Conservation (phyloP, 2,329 filamentous ascomycete genomes). For the Colletotrichum sp. region DNA sequence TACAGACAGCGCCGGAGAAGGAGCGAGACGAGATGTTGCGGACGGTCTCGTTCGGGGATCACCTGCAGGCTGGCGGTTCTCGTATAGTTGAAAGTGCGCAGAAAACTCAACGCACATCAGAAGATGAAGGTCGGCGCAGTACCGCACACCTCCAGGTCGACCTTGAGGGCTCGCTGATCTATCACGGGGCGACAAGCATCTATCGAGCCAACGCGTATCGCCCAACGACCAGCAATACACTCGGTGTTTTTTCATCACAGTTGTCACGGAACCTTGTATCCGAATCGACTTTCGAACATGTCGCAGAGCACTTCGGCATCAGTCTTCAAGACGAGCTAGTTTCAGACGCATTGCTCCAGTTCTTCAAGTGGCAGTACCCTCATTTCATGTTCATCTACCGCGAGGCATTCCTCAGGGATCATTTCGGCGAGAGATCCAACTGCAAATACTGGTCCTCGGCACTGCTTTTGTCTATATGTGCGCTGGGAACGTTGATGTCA, state of each 20-base stretch:
- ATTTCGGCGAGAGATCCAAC: conserved; percentile 21
- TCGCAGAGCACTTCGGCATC: conserved; percentile 28
- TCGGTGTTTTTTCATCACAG: background rate
- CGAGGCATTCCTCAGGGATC: conserved; percentile 26
- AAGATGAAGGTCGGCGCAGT: background rate
- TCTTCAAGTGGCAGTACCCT: conserved; percentile 34
- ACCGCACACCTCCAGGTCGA: background rate
- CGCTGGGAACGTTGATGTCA: conserved; percentile 26
- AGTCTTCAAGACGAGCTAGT: conserved; percentile 25
- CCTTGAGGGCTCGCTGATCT: conserved; percentile 21
- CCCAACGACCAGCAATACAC: background rate
- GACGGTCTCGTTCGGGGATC: background rate
- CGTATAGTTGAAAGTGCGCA: fast-evolving
- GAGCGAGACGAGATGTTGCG: conserved; percentile 21
- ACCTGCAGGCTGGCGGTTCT: background rate
- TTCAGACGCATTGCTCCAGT: conserved; percentile 23
- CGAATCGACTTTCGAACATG: conserved; percentile 21
- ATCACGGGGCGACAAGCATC: conserved; percentile 30
- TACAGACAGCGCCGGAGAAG: background rate
- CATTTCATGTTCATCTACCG: conserved; percentile 37
- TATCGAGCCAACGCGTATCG: conserved; percentile 22
- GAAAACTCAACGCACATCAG: background rate
- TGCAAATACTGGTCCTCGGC: conserved; percentile 32
- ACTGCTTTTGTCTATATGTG: conserved; percentile 27
- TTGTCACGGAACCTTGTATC: background rate